These are phyloP conservation scores for Phytophthora constricta DNA, from an alignment of 352 stramenopile species.

Conservation along the genomic window DNA sequence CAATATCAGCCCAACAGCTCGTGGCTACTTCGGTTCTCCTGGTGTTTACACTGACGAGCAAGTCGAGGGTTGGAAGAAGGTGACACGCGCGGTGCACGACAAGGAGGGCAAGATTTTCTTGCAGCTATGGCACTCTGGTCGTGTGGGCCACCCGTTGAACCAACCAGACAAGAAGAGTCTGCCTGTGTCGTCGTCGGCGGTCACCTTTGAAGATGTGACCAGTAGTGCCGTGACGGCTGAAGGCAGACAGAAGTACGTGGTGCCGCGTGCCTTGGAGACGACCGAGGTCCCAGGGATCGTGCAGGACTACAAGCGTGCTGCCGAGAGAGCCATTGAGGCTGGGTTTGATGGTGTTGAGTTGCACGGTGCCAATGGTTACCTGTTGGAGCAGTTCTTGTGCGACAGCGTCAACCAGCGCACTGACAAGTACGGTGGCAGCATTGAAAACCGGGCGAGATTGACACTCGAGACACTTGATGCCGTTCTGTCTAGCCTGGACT, in stretches of 20 bases:
- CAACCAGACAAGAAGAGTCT: constrained; percentile 53
- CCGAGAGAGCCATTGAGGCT: constrained; percentile 26
- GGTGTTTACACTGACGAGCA: constrained; percentile 61
- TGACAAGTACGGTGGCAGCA: constrained; percentile 58
- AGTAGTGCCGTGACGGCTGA: constrained; percentile 38
- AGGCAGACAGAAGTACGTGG: constrained; percentile 40
- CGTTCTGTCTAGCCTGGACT: constrained; percentile 36
- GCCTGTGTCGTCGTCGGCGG: constrained; percentile 53
- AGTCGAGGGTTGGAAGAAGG: constrained; percentile 56
- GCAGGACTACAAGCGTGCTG: constrained; percentile 30
- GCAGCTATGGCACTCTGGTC: constrained; percentile 89
- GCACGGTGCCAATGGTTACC: constrained; percentile 36
- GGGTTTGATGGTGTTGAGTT: constrained; percentile 40
- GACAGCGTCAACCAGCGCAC: constrained; percentile 30
- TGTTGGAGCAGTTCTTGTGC: constrained; percentile 43
- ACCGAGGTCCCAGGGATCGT: constrained; percentile 73
- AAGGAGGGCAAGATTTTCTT: constrained; percentile 80
- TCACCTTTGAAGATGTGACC: constrained; percentile 19
- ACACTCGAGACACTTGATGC: constrained; percentile 65
- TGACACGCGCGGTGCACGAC: constrained; percentile 74
- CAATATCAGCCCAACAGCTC: constrained; percentile 49
- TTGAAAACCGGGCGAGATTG: constrained; percentile 81
- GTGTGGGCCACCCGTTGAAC: constrained; percentile 64
- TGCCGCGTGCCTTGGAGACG: constrained; percentile 60
- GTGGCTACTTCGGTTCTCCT: constrained; percentile 51